These are phyloP conservation scores for Croton laevigatus DNA, from an alignment of 441 rosid genomes.

Conservation along the genomic window DNA sequence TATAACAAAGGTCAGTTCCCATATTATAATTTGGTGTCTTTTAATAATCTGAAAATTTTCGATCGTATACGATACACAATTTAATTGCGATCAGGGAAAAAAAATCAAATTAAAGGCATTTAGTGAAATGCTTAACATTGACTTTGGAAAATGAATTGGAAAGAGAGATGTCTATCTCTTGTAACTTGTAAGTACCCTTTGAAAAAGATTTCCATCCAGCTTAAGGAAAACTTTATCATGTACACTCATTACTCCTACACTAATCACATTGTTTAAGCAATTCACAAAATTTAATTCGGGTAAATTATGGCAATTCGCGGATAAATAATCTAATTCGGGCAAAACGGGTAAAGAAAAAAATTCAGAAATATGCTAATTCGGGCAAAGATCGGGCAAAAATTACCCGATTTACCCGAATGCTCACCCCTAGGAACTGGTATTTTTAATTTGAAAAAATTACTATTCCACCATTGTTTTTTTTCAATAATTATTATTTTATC, in stretches of 20 bases:
- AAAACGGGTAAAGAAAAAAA: too few relatives aligned
- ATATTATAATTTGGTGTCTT: background rate
- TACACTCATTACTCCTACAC: background rate
- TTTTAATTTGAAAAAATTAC: too few relatives aligned
- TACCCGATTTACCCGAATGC: too few relatives aligned
- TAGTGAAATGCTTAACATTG: constrained; percentile 76
- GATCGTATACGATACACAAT: constrained; percentile 10
- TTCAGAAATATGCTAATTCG: too few relatives aligned
- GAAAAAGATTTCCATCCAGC: constrained; percentile 17
- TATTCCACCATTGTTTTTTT: too few relatives aligned
- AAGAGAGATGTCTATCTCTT: constrained; percentile 84
- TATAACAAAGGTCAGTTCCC: constrained; percentile 70
- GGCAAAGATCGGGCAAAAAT: too few relatives aligned
- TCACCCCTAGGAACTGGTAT: too few relatives aligned
- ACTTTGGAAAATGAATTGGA: constrained; percentile 86
- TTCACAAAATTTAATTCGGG: too few relatives aligned
- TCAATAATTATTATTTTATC: too few relatives aligned
- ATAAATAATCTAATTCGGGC: too few relatives aligned
- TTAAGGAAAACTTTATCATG: constrained; percentile 11
- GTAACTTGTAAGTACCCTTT: constrained; percentile 56
- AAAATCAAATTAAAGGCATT: constrained; percentile 72
- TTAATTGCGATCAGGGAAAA: constrained; percentile 56
- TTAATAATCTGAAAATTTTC: constrained; percentile 6
- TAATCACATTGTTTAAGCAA: background rate
- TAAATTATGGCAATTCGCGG: too few relatives aligned